These are phyloP conservation scores for Lupinus albus DNA, from an alignment of 306 rosid genomes.

Conservation along the genomic window DNA sequence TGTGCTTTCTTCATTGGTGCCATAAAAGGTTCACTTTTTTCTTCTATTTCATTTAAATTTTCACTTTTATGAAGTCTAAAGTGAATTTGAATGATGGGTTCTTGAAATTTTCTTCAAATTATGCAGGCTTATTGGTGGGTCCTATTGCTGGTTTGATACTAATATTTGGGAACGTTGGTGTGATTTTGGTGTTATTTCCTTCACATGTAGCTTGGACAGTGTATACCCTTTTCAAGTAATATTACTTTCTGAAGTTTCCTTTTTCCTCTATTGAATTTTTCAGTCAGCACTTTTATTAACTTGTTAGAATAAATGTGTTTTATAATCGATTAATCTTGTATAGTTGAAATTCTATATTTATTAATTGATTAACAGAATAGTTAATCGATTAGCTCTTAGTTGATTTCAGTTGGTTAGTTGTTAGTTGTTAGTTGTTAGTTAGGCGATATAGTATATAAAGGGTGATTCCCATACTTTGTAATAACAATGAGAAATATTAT, in stretches of 20 bases:
- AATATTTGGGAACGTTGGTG: conserved; percentile 69
- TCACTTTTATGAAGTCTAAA: conserved; percentile 7
- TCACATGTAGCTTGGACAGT: conserved; percentile 81
- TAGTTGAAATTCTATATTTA: no score
- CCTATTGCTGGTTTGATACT: conserved; percentile 69
- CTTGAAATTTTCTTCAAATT: conserved; percentile 33
- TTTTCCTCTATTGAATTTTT: conserved; percentile 18
- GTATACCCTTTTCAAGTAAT: conserved; percentile 65
- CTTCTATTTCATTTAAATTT: neutral
- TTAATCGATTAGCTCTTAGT: no score
- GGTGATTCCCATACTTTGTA: no score
- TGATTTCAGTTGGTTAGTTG: no score
- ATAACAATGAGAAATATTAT: no score
- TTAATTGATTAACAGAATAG: no score
- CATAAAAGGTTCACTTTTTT: conserved; percentile 62
- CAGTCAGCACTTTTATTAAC: neutral
- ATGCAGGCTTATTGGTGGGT: conserved; percentile 74
- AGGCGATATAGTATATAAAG: no score
- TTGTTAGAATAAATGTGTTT: no score
- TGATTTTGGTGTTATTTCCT: conserved; percentile 69
- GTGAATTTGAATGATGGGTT: conserved; percentile 39
- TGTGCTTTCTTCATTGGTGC: conserved; percentile 73
- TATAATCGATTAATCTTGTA: no score
- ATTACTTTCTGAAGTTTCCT: neutral
- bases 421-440: no score